phyloP scores from a whole-genome alignment of 805 yeast genomes.

The Zygotorulaspora florentina region DNA sequence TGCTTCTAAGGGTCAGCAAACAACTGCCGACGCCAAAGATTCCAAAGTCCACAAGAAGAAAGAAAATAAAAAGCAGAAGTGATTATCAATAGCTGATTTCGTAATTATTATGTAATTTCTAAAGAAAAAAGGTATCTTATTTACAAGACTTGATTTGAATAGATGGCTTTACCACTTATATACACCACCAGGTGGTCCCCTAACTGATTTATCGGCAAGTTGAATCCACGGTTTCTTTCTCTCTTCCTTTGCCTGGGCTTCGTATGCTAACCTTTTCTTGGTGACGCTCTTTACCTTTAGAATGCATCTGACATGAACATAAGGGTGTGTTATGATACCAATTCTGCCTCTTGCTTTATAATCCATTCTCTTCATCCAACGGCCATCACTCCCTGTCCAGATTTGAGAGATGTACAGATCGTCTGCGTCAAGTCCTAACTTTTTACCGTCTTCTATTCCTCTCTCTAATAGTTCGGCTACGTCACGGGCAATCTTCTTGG shows the following conservation, averaged over 20 bases:
- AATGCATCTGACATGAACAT: conserved; percentile 75
- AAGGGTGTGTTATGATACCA: conserved; percentile 73
- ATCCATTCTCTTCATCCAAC: conserved; percentile 65
- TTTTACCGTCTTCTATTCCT: conserved; percentile 66
- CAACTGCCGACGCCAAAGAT: conserved; percentile 6
- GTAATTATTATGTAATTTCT: background rate
- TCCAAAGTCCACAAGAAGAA: conserved; percentile 3
- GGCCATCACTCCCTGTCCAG: conserved; percentile 91
- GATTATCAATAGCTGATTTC: background rate
- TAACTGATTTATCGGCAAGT: conserved; percentile 42
- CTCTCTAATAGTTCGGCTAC: conserved; percentile 68
- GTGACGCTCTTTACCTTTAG: conserved; percentile 63
- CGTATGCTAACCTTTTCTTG: conserved; percentile 54
- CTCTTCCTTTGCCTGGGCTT: conserved; percentile 45
- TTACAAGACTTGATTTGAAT: conserved; percentile 11
- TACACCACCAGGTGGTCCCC: conserved; percentile 48
- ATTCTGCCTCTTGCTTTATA: conserved; percentile 86
- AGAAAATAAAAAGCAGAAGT: conserved; percentile 6
- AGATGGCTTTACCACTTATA: conserved; percentile 52
- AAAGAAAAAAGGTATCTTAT: conserved; percentile 6
- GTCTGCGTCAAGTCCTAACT: conserved; percentile 54
- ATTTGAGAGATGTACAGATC: conserved; percentile 69
- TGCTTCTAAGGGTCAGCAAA: conserved; percentile 8
- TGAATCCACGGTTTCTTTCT: conserved; percentile 51
- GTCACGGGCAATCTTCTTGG: conserved; percentile 74